phyloP scores from a whole-genome alignment of 2,329 filamentous ascomycete species.

The Penicillium polonicum region DNA sequence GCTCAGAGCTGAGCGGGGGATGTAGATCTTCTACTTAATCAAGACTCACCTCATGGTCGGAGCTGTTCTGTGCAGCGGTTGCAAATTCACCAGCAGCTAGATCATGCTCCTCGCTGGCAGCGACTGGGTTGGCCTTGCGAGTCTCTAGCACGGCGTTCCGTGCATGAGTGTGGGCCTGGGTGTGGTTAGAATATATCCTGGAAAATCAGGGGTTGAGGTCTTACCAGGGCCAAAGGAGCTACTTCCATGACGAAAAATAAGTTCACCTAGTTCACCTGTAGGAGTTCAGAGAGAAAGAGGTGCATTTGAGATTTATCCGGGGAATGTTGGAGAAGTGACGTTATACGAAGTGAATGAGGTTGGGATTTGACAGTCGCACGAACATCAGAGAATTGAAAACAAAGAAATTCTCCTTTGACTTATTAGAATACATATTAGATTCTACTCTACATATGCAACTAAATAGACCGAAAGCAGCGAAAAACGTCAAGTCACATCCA shows the following conservation, averaged over 20 bases:
- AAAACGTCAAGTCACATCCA: constrained; percentile 14
- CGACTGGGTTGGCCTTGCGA: constrained; percentile 66
- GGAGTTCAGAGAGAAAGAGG: neutral
- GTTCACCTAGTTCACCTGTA: neutral
- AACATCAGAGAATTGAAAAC: too few relatives aligned
- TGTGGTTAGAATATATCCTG: constrained; percentile 9
- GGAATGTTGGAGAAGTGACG: constrained; percentile 8
- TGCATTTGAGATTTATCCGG: neutral
- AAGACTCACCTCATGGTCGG: constrained; percentile 55
- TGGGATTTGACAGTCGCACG: neutral
- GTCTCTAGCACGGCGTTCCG: constrained; percentile 76
- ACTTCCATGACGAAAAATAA: constrained; percentile 60
- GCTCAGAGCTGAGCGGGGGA: neutral
- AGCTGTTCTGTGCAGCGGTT: constrained; percentile 71
- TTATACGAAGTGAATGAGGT: neutral
- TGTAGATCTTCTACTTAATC: neutral
- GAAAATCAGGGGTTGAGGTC: constrained; percentile 4
- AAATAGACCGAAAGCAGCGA: constrained; percentile 12
- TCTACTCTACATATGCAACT: neutral
- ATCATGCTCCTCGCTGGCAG: constrained; percentile 84
- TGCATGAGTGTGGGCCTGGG: constrained; percentile 81
- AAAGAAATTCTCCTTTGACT: neutral
- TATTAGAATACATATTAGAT: neutral
- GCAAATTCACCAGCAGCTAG: constrained; percentile 86
- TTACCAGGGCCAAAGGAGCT: constrained; percentile 65